Evolutionary conservation across 2,329 filamentous ascomycete genomes (phyloP).

Genomic region (Ceratocystiopsis minuta): DNA sequence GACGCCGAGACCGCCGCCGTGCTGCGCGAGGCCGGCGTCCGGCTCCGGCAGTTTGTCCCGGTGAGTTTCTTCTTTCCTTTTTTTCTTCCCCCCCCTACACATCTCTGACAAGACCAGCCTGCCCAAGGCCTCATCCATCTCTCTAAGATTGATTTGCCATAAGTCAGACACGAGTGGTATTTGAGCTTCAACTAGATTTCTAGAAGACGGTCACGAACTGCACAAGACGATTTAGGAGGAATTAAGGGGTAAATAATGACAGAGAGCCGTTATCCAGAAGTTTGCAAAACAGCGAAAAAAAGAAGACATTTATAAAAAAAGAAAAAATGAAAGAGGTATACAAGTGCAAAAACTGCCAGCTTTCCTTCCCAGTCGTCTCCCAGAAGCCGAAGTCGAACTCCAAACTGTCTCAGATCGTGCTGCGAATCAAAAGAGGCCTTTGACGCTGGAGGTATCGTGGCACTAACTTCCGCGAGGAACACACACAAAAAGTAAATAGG

Average conservation of each 20-base stretch:
- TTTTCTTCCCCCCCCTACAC: neutral
- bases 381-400: neutral
- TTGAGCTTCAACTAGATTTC: too few species aligned
- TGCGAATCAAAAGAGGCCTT: too few species aligned
- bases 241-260: slow-evolving; percentile 1
- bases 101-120: slow-evolving; percentile 24
- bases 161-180: too few species aligned
- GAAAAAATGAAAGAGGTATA: slow-evolving; percentile 6
- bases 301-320: slow-evolving; percentile 4
- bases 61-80: slow-evolving; percentile 29
- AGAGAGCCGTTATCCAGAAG: slow-evolving; percentile 7
- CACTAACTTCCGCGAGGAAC: too few species aligned
- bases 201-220: neutral
- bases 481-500: too few species aligned
- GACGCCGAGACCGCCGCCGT: slow-evolving; percentile 69
- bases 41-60: slow-evolving; percentile 71
- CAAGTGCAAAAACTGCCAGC: slow-evolving; percentile 5
- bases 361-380: slow-evolving; percentile 1
- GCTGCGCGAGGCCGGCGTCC: slow-evolving; percentile 67
- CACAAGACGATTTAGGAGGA: neutral
- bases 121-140: slow-evolving; percentile 47
- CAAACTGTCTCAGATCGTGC: too few species aligned
- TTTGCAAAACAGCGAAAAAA: slow-evolving; percentile 9
- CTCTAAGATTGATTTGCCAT: slow-evolving; percentile 28
- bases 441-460: too few species aligned